Evolutionary conservation across 2,329 filamentous ascomycete genomes (phyloP), one percentile per base, ranked within the genome.

Genomic region (Neonectria faginata): DNA sequence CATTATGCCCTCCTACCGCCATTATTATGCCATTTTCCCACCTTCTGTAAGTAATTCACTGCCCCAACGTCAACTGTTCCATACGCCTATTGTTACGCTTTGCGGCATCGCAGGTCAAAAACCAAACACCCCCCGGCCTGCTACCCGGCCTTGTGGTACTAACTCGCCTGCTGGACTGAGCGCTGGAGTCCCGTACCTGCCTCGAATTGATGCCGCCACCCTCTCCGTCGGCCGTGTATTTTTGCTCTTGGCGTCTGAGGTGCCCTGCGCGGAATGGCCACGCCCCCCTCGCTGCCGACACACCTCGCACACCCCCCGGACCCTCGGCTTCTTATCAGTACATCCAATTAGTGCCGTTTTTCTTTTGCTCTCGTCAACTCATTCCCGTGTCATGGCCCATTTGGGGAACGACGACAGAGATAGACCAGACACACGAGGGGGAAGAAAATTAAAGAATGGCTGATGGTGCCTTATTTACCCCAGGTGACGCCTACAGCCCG

Each of bases 311-410:
- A 50, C 63, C 57, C 48, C 68, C 68, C 64, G 65, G 70, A 41
- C 62, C 62, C 65, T 69, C 68, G 68, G 70, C 64, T 64, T 53
- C 70, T 73, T 73, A 73, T 73, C 70, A 73, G 70, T 70, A 73
- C 70, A 61, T 73, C 31, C 33, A 12, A 18, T 54, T 60, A 47
- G 67, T 73, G 70, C 60, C 57, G 57, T 66, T 57, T 57, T 20
- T 44, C 25, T 57, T 20, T 44, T 33, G 27, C 36, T 47, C 31
- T 45, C 53, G 53, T 47, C 53, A 54, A 53, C 53, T 60, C 62
- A 50, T 39, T 56, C 36, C 36, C 57, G 45, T 63, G 67, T 50
- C 51, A 63, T 60, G 8, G 39, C 39, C 39, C 39, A 7, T 18
- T 42, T n/a, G 36, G 61, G 42, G 33, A 48, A 48, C 39, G 29